phyloP scores from a whole-genome alignment of 176 grass and related monocot species.

The Carex pumila region DNA sequence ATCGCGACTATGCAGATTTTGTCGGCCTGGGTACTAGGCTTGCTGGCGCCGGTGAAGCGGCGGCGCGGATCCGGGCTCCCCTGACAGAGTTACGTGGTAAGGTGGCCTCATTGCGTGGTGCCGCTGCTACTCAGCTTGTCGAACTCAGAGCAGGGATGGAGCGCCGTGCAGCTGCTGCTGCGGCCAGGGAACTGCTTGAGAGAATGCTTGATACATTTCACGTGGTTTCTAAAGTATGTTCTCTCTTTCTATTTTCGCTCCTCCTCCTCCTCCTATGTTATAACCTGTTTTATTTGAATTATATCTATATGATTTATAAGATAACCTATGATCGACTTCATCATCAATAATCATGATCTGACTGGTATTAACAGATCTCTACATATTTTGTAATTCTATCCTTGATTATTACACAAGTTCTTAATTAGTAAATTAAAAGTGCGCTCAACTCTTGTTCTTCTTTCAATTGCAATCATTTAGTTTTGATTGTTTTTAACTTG shows the following conservation, averaged over 20 bases:
- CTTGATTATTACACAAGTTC: neutral
- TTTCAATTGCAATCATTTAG: neutral
- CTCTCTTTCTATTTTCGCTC: neutral
- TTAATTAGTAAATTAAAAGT: neutral
- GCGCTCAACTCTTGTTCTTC: neutral
- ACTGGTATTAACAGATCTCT: neutral
- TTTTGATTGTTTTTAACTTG: neutral
- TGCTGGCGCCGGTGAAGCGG: constrained; percentile 70
- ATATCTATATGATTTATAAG: neutral
- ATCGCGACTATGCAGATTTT: constrained; percentile 94
- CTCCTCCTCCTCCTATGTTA: neutral
- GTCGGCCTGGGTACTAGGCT: constrained; percentile 79
- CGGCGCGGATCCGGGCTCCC: constrained; percentile 53
- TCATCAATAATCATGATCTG: neutral
- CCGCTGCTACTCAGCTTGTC: constrained; percentile 25
- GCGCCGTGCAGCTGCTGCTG: constrained; percentile 47
- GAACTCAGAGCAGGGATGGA: constrained; percentile 58
- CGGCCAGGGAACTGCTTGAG: constrained; percentile 72
- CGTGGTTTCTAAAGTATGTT: constrained; percentile 83
- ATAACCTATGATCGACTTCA: neutral
- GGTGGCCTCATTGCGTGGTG: constrained; percentile 56
- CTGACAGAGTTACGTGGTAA: constrained; percentile 74
- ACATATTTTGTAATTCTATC: neutral
- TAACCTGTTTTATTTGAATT: neutral
- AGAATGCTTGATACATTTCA: constrained; percentile 93